These are phyloP conservation scores for Periconia sp. DNA, from an alignment of 2,329 filamentous ascomycete species.

Conservation along the genomic window DNA sequence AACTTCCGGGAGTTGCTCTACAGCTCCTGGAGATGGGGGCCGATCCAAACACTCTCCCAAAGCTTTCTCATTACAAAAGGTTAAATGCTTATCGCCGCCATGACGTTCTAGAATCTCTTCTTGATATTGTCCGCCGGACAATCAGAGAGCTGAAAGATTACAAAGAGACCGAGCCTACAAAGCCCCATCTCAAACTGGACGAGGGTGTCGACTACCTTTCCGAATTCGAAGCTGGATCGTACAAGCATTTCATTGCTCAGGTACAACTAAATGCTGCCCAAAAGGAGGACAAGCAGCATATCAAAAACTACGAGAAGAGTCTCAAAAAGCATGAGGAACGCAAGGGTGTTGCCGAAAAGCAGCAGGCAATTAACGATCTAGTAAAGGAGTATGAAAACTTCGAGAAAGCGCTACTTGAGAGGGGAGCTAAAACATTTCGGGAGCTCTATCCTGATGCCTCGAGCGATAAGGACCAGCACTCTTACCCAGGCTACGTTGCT, in stretches of 20 bases:
- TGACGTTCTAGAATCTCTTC: conserved; percentile 57
- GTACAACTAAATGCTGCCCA: conserved; percentile 48
- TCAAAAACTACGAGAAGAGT: conserved; percentile 35
- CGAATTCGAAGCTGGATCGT: conserved; percentile 61
- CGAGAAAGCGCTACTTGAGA: conserved; percentile 60
- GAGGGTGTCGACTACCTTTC: conserved; percentile 60
- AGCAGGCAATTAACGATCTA: conserved; percentile 58
- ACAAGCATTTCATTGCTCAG: conserved; percentile 63
- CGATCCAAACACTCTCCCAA: conserved; percentile 67
- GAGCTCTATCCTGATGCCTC: conserved; percentile 63
- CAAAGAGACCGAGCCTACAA: conserved; percentile 21
- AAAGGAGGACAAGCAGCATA: conserved; percentile 43
- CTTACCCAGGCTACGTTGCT: not conserved
- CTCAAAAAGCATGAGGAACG: conserved; percentile 22
- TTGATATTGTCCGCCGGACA: conserved; percentile 66
- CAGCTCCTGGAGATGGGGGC: conserved; percentile 68
- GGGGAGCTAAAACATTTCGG: conserved; percentile 69
- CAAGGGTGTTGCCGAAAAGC: conserved; percentile 58
- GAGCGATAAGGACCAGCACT: not conserved
- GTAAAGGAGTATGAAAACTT: conserved; percentile 62
- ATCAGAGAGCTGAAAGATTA: conserved; percentile 59
- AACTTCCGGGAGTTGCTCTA: conserved; percentile 60
- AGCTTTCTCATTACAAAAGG: conserved; percentile 12
- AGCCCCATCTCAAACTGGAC: conserved; percentile 41
- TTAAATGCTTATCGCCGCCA: too few relatives aligned